Evolutionary conservation across 768 basidiomycete species (phyloP).

Genomic region (Calocybe cyanea): DNA sequence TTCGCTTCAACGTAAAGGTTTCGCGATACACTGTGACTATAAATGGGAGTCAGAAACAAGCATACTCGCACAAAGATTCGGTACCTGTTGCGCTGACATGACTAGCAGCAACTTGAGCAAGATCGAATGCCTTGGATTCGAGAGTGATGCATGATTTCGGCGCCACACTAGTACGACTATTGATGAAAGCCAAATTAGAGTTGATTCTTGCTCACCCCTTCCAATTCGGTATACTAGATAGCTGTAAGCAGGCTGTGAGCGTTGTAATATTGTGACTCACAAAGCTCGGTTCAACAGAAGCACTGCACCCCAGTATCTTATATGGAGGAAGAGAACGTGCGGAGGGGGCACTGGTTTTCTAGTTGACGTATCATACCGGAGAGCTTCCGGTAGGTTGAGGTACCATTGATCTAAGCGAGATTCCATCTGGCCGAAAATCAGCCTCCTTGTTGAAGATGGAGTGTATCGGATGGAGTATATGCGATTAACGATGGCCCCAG

Average conservation of each 20-base stretch:
- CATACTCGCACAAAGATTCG: neutral
- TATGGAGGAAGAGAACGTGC: constrained; percentile 63
- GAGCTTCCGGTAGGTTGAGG: constrained; percentile 57
- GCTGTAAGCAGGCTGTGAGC: constrained; percentile 4
- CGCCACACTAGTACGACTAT: constrained; percentile 32
- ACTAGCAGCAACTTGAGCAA: constrained; percentile 69
- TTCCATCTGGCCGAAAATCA: constrained; percentile 54
- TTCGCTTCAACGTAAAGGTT: constrained; percentile 54
- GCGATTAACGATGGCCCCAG: constrained; percentile 61
- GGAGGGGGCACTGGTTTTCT: constrained; percentile 55
- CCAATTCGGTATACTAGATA: constrained; percentile 66
- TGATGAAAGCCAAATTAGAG: neutral
- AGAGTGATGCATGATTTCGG: constrained; percentile 44
- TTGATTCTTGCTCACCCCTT: constrained; percentile 43
- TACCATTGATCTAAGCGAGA: constrained; percentile 72
- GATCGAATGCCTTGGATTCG: constrained; percentile 67
- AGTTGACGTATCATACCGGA: constrained; percentile 56
- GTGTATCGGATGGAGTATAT: constrained; percentile 66
- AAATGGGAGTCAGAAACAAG: neutral
- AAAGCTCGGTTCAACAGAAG: constrained; percentile 75
- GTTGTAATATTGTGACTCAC: constrained; percentile 40
- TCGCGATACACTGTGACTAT: constrained; percentile 59
- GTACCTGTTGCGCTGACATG: constrained; percentile 66
- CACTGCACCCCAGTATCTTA: constrained; percentile 74
- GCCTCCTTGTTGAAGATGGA: constrained; percentile 43